Evolutionary conservation across 2,329 filamentous ascomycete genomes (phyloP), one percentile per base, ranked within the genome.

Genomic region (Tolypocladium tundrense): DNA sequence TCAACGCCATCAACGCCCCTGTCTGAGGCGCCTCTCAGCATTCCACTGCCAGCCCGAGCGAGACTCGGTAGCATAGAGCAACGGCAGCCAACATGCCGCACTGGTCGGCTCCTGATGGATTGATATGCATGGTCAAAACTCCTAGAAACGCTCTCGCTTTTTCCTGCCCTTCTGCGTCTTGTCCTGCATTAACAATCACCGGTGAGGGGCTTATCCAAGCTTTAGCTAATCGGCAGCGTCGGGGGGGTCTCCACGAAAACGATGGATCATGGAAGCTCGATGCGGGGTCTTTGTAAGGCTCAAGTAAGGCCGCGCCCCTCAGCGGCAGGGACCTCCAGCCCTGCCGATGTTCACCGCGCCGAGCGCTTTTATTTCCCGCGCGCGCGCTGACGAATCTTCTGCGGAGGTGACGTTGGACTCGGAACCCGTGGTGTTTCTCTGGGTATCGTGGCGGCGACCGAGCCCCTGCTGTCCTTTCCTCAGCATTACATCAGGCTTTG

Each of bases 221-320:
- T 21, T 51, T 51, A 51, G 48, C 48, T 51, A 51, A 51, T 51
- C 48, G 7, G 48, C 9, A 33, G 31, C 48, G 9, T 35, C 27
- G 45, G 27, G 24, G 24, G 24, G 2, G 9, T 31, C 27, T 10
- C 3, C 14, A 10, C 8, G 14, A 31, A 14, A 3, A 16, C 6
- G 27, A 6, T 5, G 27, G 45, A 56, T 21, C 50, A 56, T 16
- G 13, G 52, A 53, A 3, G 27, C 53, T 54, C n/a, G 8, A 56
- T 41, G 55, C 55, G 40, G 37, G 55, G 55, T 43, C 35, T 41
- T 57, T 57, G 43, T 50, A 19, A 52, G 55, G 39, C 39, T 31
- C 54, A 45, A 40, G 48, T 51, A 51, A 51, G 16, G 43, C 27
- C 27, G 4, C 6, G 19, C 41, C 16, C 41, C 41, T n/a, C 41